phyloP scores from a whole-genome alignment of 2,329 filamentous ascomycete genomes.

The Helotiales sp. region DNA sequence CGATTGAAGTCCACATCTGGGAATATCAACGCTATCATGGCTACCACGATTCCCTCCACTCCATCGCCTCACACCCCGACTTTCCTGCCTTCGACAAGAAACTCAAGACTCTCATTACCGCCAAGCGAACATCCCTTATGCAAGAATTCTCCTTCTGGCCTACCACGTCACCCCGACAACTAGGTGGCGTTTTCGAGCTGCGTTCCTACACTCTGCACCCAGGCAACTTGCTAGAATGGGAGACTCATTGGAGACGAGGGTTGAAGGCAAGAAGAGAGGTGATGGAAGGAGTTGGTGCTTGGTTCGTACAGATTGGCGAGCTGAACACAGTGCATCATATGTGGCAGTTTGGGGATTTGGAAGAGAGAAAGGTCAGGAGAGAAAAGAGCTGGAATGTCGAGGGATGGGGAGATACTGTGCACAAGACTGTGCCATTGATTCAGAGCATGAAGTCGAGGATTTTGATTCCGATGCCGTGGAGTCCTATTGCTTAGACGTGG shows the following conservation, averaged over 20 bases:
- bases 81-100: constrained; percentile 82
- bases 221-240: constrained; percentile 95
- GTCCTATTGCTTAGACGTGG: constrained; percentile 64
- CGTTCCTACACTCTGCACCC: constrained; percentile 96
- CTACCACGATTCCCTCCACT: constrained; percentile 88
- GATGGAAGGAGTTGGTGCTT: constrained; percentile 97
- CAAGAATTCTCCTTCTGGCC: constrained; percentile 99
- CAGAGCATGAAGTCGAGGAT: constrained; percentile 95
- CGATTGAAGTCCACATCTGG: constrained; percentile 94
- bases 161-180: constrained; percentile 82
- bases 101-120: constrained; percentile 80
- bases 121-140: constrained; percentile 90
- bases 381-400: constrained; percentile 96
- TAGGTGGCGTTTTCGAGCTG: constrained; percentile 93
- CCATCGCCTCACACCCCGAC: constrained; percentile 79
- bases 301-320: constrained; percentile 98
- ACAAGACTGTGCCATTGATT: constrained; percentile 97
- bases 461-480: constrained; percentile 94
- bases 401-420: constrained; percentile 95
- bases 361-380: constrained; percentile 85
- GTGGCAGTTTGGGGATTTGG: constrained; percentile 97
- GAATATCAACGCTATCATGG: constrained; percentile 97
- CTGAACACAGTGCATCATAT: constrained; percentile 97
- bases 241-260: constrained; percentile 94
- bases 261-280: constrained; percentile 89